Evolutionary conservation across 768 basidiomycete species (phyloP).

Genomic region (Paxillus ammoniavirescens): DNA sequence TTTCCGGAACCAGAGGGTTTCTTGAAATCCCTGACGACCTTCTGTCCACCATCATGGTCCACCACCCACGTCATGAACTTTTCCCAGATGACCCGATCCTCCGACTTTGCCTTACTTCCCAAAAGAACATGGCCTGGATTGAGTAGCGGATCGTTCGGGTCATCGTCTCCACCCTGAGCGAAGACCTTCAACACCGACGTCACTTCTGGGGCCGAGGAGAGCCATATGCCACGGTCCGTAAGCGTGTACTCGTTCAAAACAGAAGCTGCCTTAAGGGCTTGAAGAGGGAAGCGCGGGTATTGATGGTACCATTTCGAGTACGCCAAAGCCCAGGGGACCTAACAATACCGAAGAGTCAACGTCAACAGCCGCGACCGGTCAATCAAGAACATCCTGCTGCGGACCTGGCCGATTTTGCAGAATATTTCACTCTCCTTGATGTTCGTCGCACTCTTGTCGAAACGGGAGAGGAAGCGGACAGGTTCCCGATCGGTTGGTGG

Average conservation of each 20-base stretch:
- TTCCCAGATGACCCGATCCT: conserved; percentile 30
- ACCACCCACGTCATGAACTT: conserved; percentile 47
- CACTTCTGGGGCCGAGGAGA: conserved; percentile 38
- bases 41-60: conserved; percentile 35
- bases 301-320: no score
- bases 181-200: conserved; percentile 36
- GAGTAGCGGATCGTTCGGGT: conserved; percentile 39
- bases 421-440: no score
- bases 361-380: no score
- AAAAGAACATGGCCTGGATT: conserved; percentile 49
- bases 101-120: conserved; percentile 26
- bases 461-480: no score
- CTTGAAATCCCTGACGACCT: conserved; percentile 39
- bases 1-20: conserved; percentile 7
- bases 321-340: no score
- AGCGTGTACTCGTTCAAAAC: conserved; percentile 13
- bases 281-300: no score
- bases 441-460: no score
- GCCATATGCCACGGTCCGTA: conserved; percentile 50
- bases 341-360: no score
- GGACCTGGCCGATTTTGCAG: no score
- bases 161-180: conserved; percentile 40
- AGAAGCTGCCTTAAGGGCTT: no score
- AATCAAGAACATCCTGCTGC: no score
- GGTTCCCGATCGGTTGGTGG: no score